Percentiles rank a stretch among this genome's conserved stretches.
These are phyloP conservation scores for Myriosclerotinia curreyana DNA, from an alignment of 2,329 filamentous ascomycete genomes.

Conservation along the genomic window DNA sequence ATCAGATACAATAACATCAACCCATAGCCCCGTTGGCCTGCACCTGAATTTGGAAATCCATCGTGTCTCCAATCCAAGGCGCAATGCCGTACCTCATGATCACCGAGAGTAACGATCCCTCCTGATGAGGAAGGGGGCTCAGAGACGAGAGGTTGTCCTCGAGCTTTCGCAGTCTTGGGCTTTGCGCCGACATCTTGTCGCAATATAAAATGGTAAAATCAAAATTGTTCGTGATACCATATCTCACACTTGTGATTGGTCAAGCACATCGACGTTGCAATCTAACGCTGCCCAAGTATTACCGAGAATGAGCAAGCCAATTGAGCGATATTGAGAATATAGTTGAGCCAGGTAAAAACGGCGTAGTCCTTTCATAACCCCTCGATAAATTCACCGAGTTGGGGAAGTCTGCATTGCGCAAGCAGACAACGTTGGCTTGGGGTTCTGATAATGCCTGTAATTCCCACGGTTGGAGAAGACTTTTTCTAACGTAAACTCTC, in stretches of 20 bases:
- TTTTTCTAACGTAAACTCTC: too few species aligned
- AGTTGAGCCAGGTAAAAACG: too few species aligned
- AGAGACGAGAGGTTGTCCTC: not conserved
- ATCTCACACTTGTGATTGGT: constrained; percentile 15
- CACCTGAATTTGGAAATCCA: not conserved
- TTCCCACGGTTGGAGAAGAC: too few species aligned
- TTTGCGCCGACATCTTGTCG: constrained; percentile 9
- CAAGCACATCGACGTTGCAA: not conserved
- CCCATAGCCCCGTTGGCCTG: not conserved
- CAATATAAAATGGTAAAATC: constrained; percentile 2
- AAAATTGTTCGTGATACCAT: constrained; percentile 6
- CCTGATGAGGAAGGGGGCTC: constrained; percentile 12
- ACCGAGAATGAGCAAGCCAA: not conserved
- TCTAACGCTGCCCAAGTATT: not conserved
- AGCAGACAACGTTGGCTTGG: too few species aligned
- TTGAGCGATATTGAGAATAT: not conserved
- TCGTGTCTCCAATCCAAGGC: not conserved
- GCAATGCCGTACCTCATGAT: constrained; percentile 2
- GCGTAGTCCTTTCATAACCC: not conserved
- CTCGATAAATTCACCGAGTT: too few species aligned
- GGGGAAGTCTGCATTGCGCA: too few species aligned
- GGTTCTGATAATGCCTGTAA: too few species aligned
- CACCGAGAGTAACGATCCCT: not conserved
- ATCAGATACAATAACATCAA: not conserved
- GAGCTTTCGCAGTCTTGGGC: not conserved